These are phyloP conservation scores for Pichia phayaonensis DNA, from an alignment of 805 yeast species.

Conservation along the genomic window DNA sequence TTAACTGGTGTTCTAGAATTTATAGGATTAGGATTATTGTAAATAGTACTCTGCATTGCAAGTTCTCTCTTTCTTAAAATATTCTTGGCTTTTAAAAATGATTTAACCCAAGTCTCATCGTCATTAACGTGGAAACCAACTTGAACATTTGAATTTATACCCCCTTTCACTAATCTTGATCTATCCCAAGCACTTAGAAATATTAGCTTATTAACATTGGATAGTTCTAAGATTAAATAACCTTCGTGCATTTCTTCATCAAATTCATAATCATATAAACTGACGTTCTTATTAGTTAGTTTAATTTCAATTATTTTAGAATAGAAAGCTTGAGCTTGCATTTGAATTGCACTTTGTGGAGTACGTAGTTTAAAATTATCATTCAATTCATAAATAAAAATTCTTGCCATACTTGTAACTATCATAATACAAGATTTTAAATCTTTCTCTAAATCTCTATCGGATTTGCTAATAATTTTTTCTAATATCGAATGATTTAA, in stretches of 20 bases:
- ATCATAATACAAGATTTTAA: slow-evolving; percentile 28
- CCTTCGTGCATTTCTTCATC: slow-evolving; percentile 52
- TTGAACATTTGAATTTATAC: slow-evolving; percentile 26
- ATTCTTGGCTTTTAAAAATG: slow-evolving; percentile 59
- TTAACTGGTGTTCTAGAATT: not conserved
- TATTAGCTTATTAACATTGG: slow-evolving; percentile 48
- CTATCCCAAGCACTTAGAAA: slow-evolving; percentile 42
- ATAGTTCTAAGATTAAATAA: slow-evolving; percentile 55
- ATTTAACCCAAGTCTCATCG: slow-evolving; percentile 59
- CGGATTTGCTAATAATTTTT: slow-evolving; percentile 25
- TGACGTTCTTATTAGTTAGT: slow-evolving; percentile 45
- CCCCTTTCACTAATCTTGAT: slow-evolving; percentile 25
- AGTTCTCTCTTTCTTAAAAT: slow-evolving; percentile 31
- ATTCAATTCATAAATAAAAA: slow-evolving; percentile 29
- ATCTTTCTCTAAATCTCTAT: slow-evolving; percentile 23
- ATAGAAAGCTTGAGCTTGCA: slow-evolving; percentile 37
- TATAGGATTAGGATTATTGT: not conserved
- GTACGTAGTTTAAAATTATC: slow-evolving; percentile 24
- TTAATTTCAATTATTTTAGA: slow-evolving; percentile 32
- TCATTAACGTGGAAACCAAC: slow-evolving; percentile 38
- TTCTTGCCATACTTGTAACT: slow-evolving; percentile 30
- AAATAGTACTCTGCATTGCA: not conserved
- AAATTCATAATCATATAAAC: slow-evolving; percentile 77
- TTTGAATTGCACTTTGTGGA: slow-evolving; percentile 27
- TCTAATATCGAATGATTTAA: slow-evolving; percentile 27